Base-by-base conservation (phyloP, 1,139 yeast species). In the Hanseniaspora gamundiae region DNA sequence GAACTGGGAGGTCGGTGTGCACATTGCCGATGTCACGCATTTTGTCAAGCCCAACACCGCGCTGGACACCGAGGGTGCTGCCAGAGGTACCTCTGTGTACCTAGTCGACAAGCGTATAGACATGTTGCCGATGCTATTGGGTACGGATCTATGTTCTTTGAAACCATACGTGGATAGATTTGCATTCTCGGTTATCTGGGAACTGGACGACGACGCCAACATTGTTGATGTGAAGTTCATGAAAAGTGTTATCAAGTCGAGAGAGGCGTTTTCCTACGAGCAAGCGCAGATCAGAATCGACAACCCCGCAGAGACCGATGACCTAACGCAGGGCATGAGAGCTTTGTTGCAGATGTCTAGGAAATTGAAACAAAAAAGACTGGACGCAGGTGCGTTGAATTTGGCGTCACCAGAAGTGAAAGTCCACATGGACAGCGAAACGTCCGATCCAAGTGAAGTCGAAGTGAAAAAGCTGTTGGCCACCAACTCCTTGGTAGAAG, bases 101-200 rank as follows among this genome's bases (percentile, higher is more conserved):
- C 71, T 93, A 49, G 98, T 93, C n/a, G 98, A 93, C 61, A 91
- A 93, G 64, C 84, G 99, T 72, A 93, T 93, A 54, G 99, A 93
- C 71, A 93, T 93, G 99, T 71, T 93, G 53, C 99, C 99, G 3
- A 80, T 84, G 80, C 68, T 93, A 43, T 70, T 93, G 48, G 98
- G 98, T 60, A 93, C 98, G 2, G 93, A 93, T 61, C 68, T 93
- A 56, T 93, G 99, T 69, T 93, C 98, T 3, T 72, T 93, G 55
- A 84, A 84, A 57, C 96, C 98, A 5, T 80, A 85, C 60, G 97
- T 93, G 40, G 98, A 91, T 52, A 76, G 99, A 61, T 93, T 80
- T 67, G 94, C 98, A 0, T 93, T 93, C 61, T 86, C 95, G 7
- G 95, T 88, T 2, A 65, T 93, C 42, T 93, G 98, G 98, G 97